Conservation (phyloP, 257 asterid genomes). For the Solanum piurae region DNA sequence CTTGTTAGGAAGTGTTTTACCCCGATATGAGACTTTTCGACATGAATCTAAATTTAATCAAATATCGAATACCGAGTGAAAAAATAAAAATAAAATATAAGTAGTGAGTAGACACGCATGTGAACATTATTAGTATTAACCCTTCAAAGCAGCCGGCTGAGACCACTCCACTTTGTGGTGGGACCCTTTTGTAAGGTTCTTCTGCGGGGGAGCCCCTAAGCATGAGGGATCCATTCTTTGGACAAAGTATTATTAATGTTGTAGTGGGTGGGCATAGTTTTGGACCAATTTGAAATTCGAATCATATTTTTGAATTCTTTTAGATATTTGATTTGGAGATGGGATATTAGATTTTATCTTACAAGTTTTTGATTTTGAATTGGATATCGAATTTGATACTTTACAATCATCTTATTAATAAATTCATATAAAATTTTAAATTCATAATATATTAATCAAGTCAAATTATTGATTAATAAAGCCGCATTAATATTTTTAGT, state of each 20-base stretch:
- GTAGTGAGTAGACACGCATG: neutral
- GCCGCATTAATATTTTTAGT: no score
- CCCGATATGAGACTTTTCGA: fast-evolving
- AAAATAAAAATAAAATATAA: no score
- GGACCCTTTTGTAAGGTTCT: neutral
- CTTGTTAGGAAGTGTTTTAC: fast-evolving
- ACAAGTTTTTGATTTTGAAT: no score
- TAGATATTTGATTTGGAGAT: neutral
- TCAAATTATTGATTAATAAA: no score
- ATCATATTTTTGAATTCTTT: neutral
- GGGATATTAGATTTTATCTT: neutral
- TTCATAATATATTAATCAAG: no score
- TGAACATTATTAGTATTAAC: neutral
- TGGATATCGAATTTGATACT: neutral
- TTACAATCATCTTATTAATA: no score
- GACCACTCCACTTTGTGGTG: neutral
- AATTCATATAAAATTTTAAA: no score
- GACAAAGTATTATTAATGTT: neutral
- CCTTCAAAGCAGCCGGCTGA: neutral
- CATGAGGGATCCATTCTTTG: neutral
- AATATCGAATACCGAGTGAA: fast-evolving
- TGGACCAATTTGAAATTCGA: neutral
- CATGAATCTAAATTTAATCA: fast-evolving
- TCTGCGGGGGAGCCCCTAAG: neutral
- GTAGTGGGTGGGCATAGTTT: neutral